Evolutionary conservation across 495 filamentous ascomycete species (phyloP).

Genomic region (Mycothermus thermophilus): DNA sequence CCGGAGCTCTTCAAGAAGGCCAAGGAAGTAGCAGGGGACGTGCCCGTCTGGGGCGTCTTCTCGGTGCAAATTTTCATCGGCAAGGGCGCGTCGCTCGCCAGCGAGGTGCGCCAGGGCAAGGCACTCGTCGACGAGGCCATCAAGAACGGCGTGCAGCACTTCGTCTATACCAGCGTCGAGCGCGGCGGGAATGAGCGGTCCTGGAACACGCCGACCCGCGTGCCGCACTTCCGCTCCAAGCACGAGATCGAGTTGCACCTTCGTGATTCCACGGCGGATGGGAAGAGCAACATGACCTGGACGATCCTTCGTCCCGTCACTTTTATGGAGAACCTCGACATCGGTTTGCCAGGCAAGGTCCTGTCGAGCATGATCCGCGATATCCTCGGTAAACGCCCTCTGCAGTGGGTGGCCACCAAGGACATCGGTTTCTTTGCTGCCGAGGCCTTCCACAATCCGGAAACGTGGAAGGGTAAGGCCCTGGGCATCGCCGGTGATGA

Average conservation of each 20-base stretch:
- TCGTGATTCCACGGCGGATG: conserved; percentile 16
- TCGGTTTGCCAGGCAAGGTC: conserved; percentile 44
- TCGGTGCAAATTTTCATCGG: conserved; percentile 31
- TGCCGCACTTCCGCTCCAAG: conserved; percentile 58
- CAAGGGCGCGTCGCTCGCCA: conserved; percentile 32
- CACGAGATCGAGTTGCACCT: conserved; percentile 53
- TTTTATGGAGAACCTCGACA: conserved; percentile 53
- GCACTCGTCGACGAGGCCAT: conserved; percentile 47
- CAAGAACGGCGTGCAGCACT: conserved; percentile 43
- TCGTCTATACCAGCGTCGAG: conserved; percentile 59
- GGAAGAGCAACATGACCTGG: conserved; percentile 38
- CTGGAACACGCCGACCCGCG: conserved; percentile 41
- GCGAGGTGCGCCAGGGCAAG: conserved; percentile 50
- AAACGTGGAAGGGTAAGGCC: conserved; percentile 23
- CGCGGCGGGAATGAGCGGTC: conserved; percentile 45
- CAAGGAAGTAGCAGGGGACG: conserved; percentile 15
- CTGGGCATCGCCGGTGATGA: conserved; percentile 35
- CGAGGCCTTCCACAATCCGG: conserved; percentile 36
- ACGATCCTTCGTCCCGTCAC: conserved; percentile 49
- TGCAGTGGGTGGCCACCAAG: conserved; percentile 43
- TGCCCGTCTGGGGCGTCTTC: conserved; percentile 25
- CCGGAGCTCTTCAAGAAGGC: conserved; percentile 38
- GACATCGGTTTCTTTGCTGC: conserved; percentile 56
- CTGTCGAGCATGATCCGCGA: conserved; percentile 42
- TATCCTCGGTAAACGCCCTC: conserved; percentile 24